Conservation (phyloP, 331 rosid genomes). For the Malus hybrid region DNA sequence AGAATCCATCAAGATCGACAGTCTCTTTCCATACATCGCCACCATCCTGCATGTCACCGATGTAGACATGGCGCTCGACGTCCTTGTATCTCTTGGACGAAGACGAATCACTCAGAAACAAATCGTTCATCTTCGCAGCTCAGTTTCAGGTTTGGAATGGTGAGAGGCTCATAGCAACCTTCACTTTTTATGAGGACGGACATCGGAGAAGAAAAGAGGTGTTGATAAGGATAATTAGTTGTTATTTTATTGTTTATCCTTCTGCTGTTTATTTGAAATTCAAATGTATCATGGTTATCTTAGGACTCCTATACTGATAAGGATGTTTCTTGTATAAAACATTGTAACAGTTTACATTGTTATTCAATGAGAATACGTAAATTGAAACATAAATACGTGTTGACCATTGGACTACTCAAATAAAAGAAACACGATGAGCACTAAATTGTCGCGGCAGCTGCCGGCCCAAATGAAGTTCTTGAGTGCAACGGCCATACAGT, state of each 20-base stretch:
- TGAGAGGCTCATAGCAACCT: neutral
- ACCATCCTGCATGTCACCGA: neutral
- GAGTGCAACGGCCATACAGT: neutral
- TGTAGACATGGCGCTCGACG: neutral
- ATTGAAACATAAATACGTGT: neutral
- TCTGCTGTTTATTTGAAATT: too few species aligned
- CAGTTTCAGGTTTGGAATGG: neutral
- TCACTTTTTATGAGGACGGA: neutral
- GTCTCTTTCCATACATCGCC: conserved; percentile 1
- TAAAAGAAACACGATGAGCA: conserved; percentile 5
- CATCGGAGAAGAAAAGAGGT: neutral
- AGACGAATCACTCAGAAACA: neutral
- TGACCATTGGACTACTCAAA: neutral
- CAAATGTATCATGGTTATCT: too few species aligned
- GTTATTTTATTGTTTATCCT: too few species aligned
- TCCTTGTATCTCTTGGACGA: neutral
- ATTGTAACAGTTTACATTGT: too few species aligned
- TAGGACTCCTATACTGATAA: too few species aligned
- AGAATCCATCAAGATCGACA: neutral
- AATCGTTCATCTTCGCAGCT: conserved; percentile 1
- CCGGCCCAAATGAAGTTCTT: neutral
- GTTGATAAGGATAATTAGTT: too few species aligned
- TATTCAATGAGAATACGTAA: neutral
- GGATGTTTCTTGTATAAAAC: too few species aligned
- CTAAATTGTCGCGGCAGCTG: neutral